phyloP scores from a whole-genome alignment of 2,329 filamentous ascomycete genomes.

The Alternaria sp. region DNA sequence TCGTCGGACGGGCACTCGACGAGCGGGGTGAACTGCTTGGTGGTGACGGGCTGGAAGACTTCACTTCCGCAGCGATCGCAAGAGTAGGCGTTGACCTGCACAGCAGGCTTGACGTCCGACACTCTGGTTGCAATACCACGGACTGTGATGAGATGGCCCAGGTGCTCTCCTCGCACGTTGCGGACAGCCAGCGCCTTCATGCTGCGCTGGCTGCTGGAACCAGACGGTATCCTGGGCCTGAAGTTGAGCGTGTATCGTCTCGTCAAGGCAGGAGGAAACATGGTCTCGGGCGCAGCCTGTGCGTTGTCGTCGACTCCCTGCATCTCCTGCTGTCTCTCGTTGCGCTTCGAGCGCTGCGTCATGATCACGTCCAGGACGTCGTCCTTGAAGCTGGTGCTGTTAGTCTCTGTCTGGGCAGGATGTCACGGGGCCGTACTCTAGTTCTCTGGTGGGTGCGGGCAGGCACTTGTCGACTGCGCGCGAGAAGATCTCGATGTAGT shows the following conservation, averaged over 20 bases:
- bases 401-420: conserved; percentile 13
- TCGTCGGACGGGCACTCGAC: conserved; percentile 87
- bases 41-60: conserved; percentile 93
- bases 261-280: conserved; percentile 90
- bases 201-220: conserved; percentile 65
- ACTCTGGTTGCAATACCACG: conserved; percentile 94
- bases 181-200: conserved; percentile 82
- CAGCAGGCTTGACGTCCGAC: conserved; percentile 95
- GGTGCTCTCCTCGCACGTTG: conserved; percentile 88
- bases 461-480: conserved; percentile 86
- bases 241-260: conserved; percentile 95
- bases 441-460: conserved; percentile 77
- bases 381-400: conserved; percentile 80
- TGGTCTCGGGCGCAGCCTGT: conserved; percentile 72
- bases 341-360: conserved; percentile 85
- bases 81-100: conserved; percentile 97
- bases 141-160: conserved; percentile 91
- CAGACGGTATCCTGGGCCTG: conserved; percentile 81
- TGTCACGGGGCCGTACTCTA: conserved; percentile 65
- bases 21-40: conserved; percentile 89
- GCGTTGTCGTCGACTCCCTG: conserved; percentile 54
- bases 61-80: conserved; percentile 96
- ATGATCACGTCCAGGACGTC: conserved; percentile 97
- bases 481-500: conserved; percentile 92
- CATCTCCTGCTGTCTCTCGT: conserved; percentile 70